phyloP scores from a whole-genome alignment of 148 eudicot genomes.

The Camellia japonica region DNA sequence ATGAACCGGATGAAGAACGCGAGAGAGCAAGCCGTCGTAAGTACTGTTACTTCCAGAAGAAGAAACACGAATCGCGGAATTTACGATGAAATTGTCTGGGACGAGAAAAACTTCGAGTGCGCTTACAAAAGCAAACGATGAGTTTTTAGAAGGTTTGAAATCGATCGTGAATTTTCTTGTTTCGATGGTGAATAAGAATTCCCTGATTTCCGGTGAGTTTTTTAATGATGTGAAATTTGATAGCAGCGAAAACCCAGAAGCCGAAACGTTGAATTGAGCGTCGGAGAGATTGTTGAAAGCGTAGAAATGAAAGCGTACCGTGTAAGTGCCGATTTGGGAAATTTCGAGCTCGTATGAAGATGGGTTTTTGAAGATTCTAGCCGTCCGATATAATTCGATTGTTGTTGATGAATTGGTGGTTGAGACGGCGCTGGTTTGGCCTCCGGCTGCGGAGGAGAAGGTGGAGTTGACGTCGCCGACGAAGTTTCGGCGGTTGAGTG shows the following conservation, averaged over 20 bases:
- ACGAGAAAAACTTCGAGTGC: constrained; percentile 42
- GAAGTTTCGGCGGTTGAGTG: too few relatives aligned
- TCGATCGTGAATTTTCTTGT: constrained; percentile 20
- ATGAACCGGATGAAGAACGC: too few relatives aligned
- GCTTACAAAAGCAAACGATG: constrained; percentile 38
- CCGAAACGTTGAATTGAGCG: constrained; percentile 36
- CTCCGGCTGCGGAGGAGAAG: too few relatives aligned
- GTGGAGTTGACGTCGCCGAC: too few relatives aligned
- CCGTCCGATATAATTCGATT: constrained; percentile 19
- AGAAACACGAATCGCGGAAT: constrained; percentile 6
- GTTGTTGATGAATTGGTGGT: too few relatives aligned
- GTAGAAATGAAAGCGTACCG: constrained; percentile 48
- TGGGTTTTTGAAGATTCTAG: constrained; percentile 29
- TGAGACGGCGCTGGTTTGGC: too few relatives aligned
- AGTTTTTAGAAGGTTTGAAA: constrained; percentile 25
- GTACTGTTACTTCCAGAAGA: constrained; percentile 10
- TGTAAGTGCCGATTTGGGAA: constrained; percentile 26
- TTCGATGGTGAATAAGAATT: constrained; percentile 26
- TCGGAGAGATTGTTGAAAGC: constrained; percentile 20
- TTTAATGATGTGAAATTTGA: constrained; percentile 18
- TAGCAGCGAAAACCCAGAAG: constrained; percentile 27
- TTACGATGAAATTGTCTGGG: constrained; percentile 11
- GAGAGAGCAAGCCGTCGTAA: too few relatives aligned
- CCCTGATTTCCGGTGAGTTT: constrained; percentile 14
- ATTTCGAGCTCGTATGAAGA: constrained; percentile 29